These are phyloP conservation scores for Ascochyta viciae-villosae DNA, from an alignment of 2,329 filamentous ascomycete species.

Conservation along the genomic window DNA sequence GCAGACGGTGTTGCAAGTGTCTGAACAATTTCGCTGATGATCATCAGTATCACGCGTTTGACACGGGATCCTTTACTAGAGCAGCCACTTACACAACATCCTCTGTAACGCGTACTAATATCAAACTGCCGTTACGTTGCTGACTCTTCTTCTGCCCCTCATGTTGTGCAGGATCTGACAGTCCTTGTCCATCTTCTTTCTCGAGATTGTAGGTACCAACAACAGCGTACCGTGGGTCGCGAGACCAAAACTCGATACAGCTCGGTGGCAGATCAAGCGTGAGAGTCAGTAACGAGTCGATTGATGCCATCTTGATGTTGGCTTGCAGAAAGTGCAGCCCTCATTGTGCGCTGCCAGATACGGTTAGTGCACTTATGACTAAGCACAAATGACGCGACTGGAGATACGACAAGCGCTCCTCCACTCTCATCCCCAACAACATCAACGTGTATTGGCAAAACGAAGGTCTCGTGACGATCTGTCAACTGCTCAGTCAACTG, in stretches of 20 bases:
- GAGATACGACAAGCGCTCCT: neutral
- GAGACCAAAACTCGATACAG: slow-evolving; percentile 76
- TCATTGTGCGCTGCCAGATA: slow-evolving; percentile 18
- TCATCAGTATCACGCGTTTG: neutral
- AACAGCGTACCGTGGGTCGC: slow-evolving; percentile 69
- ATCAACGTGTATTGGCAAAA: neutral
- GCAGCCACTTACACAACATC: slow-evolving; percentile 61
- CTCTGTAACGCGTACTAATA: slow-evolving; percentile 67
- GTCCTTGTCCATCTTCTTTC: slow-evolving; percentile 47
- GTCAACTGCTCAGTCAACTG: neutral
- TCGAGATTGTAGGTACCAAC: slow-evolving; percentile 86
- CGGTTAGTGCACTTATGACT: slow-evolving; percentile 29
- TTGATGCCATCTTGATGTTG: slow-evolving; percentile 38
- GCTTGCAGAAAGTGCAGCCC: slow-evolving; percentile 8
- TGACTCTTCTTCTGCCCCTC: slow-evolving; percentile 56
- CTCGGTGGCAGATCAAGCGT: slow-evolving; percentile 74
- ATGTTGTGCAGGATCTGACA: slow-evolving; percentile 26
- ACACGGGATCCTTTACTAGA: neutral
- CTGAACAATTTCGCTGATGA: slow-evolving; percentile 56
- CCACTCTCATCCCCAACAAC: neutral
- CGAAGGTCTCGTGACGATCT: neutral
- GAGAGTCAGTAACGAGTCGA: slow-evolving; percentile 57
- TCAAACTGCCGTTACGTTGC: slow-evolving; percentile 74
- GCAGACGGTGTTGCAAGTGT: slow-evolving; percentile 71
- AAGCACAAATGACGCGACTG: slow-evolving; percentile 14